Base-by-base conservation (phyloP, 176 grass and related monocot species). In the Eragrostis nindensis region DNA sequence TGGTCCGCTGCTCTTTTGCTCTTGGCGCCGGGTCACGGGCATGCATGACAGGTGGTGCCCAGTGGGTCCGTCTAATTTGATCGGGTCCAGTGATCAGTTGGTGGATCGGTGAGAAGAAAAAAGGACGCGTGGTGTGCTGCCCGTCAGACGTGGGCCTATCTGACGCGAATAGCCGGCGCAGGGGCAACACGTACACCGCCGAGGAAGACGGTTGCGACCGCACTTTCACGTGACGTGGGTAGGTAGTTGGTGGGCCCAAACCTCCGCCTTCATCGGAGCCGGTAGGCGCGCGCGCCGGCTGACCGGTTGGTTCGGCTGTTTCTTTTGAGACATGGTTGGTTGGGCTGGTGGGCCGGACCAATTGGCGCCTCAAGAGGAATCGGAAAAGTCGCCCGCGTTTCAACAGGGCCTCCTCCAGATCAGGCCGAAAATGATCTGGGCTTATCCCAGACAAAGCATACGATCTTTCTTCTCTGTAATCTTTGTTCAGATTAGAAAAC, bases 211-310 rank as follows among this genome's bases (percentile, higher is more conserved):
- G 85, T 72, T 82, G 55, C 53, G 45, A 45, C 64, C 79, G 41
- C 55, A 38, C 66, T 82, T 55, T 87, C 85, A 77, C 79, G 79
- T 77, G 73, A 79, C 46, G 77, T 11, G 27, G 42, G 63, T 75
- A 8, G 3, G 60, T 82, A 79, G 45, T 25, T 32, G 46, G 73
- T 65, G 56, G 80, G 73, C 1, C 66, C 47, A 3, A 16, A 2
- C 7, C 57, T 78, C 86, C 86, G 15, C 3, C 26, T 83, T 83
- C 81, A 8, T 76, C 62, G 71, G 78, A 76, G 53, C 53, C 62
- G 25, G 43, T 72, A 38, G 39, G 16, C 25, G n/a, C n/a, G n/a
- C n/a, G n/a, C n/a, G 27, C 9, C 71, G 32, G 1, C 27, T 21
- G 50, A 15, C 68, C 54, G 54, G n/a, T 21, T 43, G 15, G 13